Percentiles rank a stretch among this genome's conserved stretches.
Conservation (phyloP, 768 basidiomycete genomes). For the Rubroboletus satanas region DNA sequence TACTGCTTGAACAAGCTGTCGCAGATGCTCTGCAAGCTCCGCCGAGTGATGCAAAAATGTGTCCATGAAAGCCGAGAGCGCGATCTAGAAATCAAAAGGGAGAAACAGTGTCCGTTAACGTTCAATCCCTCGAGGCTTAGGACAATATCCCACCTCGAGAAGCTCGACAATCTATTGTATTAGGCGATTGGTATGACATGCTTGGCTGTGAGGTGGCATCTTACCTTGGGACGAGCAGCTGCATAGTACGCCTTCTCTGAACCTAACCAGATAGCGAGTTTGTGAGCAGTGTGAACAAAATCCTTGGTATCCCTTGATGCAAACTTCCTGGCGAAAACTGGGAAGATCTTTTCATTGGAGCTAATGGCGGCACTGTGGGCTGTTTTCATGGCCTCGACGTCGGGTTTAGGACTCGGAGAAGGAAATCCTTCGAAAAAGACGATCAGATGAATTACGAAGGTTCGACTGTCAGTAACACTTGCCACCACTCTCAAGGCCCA, state of each 20-base stretch:
- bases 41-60: slow-evolving; percentile 3
- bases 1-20: slow-evolving; percentile 18
- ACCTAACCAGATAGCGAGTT: slow-evolving; percentile 43
- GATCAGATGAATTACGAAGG: neutral
- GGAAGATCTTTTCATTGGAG: slow-evolving; percentile 37
- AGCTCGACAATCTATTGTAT: slow-evolving; percentile 47
- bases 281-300: slow-evolving; percentile 27
- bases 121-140: neutral
- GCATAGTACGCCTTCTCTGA: slow-evolving; percentile 52
- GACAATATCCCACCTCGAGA: slow-evolving; percentile 38
- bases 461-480: neutral
- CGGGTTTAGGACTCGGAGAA: neutral
- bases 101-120: neutral
- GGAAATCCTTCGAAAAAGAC: slow-evolving; percentile 4
- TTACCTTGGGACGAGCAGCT: slow-evolving; percentile 46
- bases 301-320: slow-evolving; percentile 25
- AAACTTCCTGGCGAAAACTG: slow-evolving; percentile 33
- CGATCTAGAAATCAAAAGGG: slow-evolving; percentile 18
- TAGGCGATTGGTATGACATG: slow-evolving; percentile 1
- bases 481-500: slow-evolving; percentile 9
- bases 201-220: slow-evolving; percentile 5
- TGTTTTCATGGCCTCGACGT: slow-evolving; percentile 12
- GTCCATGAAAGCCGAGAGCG: slow-evolving; percentile 14
- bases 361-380: slow-evolving; percentile 19
- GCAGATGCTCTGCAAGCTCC: slow-evolving; percentile 12